phyloP scores from a whole-genome alignment of 163 green algal species.

The Chloroidium sp. region DNA sequence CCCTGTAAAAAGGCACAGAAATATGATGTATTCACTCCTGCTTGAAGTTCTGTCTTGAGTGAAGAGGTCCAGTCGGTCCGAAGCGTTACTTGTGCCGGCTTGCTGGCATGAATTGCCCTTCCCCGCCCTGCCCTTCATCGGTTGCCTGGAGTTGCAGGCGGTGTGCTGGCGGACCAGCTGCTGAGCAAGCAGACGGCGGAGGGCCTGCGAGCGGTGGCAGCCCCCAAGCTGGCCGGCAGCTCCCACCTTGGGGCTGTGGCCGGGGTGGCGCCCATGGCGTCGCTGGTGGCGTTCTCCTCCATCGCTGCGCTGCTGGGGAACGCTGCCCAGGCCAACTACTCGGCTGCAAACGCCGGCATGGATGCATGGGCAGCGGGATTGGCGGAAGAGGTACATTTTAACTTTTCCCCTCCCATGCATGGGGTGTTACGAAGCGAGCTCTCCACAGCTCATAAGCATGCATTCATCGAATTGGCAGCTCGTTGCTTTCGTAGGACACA shows the following conservation, averaged over 20 bases:
- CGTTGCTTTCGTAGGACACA: too few relatives aligned
- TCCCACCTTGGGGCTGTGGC: background rate
- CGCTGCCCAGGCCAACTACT: slow-evolving; percentile 46
- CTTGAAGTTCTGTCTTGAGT: too few relatives aligned
- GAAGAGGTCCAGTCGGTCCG: too few relatives aligned
- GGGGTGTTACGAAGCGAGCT: too few relatives aligned
- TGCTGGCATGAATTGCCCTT: too few relatives aligned
- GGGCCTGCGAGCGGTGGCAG: slow-evolving; percentile 30
- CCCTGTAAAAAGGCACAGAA: too few relatives aligned
- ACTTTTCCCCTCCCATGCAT: background rate
- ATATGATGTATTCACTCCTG: too few relatives aligned
- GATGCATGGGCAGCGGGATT: slow-evolving; percentile 1
- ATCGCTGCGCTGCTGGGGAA: slow-evolving; percentile 25
- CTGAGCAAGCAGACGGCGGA: slow-evolving; percentile 35
- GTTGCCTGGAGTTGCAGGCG: slow-evolving; percentile 23
- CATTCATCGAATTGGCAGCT: too few relatives aligned
- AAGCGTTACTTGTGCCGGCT: too few relatives aligned
- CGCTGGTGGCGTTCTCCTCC: slow-evolving; percentile 23
- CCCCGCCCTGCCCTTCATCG: too few relatives aligned
- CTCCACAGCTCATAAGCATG: too few relatives aligned
- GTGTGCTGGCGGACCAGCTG: slow-evolving; percentile 46
- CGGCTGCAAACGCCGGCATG: slow-evolving; percentile 24
- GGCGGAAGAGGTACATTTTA: background rate
- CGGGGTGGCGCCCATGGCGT: background rate
- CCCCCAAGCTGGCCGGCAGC: slow-evolving; percentile 46